Conservation (phyloP, 1,284 basidiomycete species). For the Heterobasidion occidentale region DNA sequence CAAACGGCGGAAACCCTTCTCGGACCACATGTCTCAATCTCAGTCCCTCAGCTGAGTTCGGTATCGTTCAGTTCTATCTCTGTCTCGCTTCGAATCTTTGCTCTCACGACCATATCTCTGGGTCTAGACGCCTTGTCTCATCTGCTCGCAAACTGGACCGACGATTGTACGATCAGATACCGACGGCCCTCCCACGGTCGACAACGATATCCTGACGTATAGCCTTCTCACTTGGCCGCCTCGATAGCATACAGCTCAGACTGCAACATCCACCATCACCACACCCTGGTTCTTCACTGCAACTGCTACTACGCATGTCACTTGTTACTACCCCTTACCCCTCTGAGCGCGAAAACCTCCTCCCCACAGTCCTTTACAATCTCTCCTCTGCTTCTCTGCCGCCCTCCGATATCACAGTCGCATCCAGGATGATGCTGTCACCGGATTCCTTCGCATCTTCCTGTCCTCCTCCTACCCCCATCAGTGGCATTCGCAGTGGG, state of each 20-base stretch:
- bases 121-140: too few relatives aligned
- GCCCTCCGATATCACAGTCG: background rate
- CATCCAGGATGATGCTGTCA: background rate
- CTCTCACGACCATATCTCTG: too few relatives aligned
- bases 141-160: too few relatives aligned
- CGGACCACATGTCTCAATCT: too few relatives aligned
- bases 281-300: background rate
- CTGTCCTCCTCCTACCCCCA: background rate
- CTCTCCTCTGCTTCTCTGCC: background rate
- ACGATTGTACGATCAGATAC: too few relatives aligned
- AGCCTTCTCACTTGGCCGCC: too few relatives aligned
- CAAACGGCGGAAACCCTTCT: too few relatives aligned
- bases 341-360: background rate
- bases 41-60: too few relatives aligned
- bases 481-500: background rate
- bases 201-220: too few relatives aligned
- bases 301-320: background rate
- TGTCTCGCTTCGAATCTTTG: too few relatives aligned
- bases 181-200: too few relatives aligned
- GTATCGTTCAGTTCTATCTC: too few relatives aligned
- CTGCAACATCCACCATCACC: background rate
- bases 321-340: background rate
- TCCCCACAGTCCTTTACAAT: background rate
- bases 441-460: background rate
- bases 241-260: background rate